Conservation (phyloP, 148 eudicot genomes). For the Cornus kousa region DNA sequence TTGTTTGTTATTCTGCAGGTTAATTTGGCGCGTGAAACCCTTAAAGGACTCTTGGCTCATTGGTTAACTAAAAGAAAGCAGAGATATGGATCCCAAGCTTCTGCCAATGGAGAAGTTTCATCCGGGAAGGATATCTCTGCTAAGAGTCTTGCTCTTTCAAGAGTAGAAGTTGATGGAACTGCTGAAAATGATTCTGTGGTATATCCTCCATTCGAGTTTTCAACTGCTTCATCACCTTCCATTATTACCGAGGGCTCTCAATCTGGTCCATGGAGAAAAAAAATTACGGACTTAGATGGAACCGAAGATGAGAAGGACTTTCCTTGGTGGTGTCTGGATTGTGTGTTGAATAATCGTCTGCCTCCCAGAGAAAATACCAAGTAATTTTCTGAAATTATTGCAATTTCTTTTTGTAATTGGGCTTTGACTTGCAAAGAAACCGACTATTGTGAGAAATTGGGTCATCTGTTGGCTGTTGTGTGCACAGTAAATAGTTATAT, state of each 20-base stretch:
- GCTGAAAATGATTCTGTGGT: conserved; percentile 75
- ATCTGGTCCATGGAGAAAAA: conserved; percentile 94
- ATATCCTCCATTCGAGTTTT: conserved; percentile 93
- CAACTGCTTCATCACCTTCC: conserved; percentile 79
- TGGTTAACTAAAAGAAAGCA: conserved; percentile 80
- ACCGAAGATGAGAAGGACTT: conserved; percentile 93
- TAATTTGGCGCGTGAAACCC: conserved; percentile 93
- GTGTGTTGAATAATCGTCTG: conserved; percentile 82
- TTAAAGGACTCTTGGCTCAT: conserved; percentile 83
- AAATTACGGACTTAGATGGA: conserved; percentile 82
- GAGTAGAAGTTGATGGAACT: conserved; percentile 68
- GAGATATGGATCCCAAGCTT: conserved; percentile 58
- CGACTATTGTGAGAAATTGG: not conserved
- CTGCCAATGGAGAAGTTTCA: conserved; percentile 69
- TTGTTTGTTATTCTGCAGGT: conserved; percentile 43
- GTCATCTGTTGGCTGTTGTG: not conserved
- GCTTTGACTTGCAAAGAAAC: not conserved
- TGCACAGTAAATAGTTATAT: not conserved
- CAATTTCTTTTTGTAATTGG: conserved; percentile 4
- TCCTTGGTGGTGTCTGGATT: conserved; percentile 96
- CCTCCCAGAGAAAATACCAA: conserved; percentile 97
- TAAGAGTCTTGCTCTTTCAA: conserved; percentile 54
- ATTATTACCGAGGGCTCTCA: conserved; percentile 91
- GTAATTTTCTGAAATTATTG: conserved; percentile 39
- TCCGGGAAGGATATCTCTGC: conserved; percentile 65